A percentile compares a stretch with the other conserved stretches of the same genome.
Evolutionary conservation across 108 stramenopile species (phyloP).

Genomic region (Pseudonitzschia multiseries): DNA sequence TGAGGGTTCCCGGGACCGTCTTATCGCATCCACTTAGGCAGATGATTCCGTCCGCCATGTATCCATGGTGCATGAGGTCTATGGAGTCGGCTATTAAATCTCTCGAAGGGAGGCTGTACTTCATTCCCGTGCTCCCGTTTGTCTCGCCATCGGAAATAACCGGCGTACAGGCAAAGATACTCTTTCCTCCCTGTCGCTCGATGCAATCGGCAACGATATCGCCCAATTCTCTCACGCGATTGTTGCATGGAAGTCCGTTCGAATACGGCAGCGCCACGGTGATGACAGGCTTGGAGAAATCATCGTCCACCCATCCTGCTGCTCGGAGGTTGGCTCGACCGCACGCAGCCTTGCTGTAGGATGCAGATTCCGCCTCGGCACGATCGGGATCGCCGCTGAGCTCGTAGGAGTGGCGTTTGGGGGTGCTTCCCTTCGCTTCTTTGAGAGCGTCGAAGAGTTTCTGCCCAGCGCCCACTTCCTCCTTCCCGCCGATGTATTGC

Average conservation of each 20-base stretch:
- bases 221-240: neutral
- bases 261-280: neutral
- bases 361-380: too few relatives aligned
- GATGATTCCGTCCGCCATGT: constrained; percentile 1
- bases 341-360: too few relatives aligned
- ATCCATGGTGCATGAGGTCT: constrained; percentile 1
- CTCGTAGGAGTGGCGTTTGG: too few relatives aligned
- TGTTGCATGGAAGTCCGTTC: neutral
- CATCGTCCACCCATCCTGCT: neutral
- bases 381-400: too few relatives aligned
- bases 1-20: constrained; percentile 2
- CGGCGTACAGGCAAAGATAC: neutral
- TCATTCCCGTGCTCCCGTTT: neutral
- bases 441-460: too few relatives aligned
- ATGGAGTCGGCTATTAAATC: constrained; percentile 2
- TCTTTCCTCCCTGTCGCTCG: neutral
- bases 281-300: neutral
- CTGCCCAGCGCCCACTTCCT: too few relatives aligned
- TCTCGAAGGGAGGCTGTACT: neutral
- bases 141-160: constrained; percentile 6
- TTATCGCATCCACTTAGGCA: constrained; percentile 6
- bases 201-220: neutral
- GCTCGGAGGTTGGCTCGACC: neutral
- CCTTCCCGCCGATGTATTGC: too few relatives aligned
- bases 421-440: too few relatives aligned